Evolutionary conservation across 2,329 filamentous ascomycete species (phyloP).

Genomic region (Talaromyces albobiverticillius): DNA sequence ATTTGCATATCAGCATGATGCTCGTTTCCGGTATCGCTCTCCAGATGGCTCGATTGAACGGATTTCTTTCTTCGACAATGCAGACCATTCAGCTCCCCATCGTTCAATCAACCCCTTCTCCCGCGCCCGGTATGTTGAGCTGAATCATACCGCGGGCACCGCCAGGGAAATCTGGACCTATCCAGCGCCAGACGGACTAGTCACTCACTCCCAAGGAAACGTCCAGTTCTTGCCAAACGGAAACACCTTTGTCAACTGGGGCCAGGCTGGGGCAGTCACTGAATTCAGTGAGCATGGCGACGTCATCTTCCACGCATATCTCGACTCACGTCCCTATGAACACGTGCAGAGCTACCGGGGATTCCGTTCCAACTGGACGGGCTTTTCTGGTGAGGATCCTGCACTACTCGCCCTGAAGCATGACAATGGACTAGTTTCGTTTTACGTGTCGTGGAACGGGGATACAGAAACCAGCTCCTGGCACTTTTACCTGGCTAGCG

Average conservation of each 20-base stretch:
- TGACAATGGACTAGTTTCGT: constrained; percentile 29
- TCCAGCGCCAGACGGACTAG: constrained; percentile 44
- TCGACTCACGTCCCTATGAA: constrained; percentile 42
- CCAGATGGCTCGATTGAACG: constrained; percentile 41
- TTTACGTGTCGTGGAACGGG: constrained; percentile 56
- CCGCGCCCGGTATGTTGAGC: constrained; percentile 44
- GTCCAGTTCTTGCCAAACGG: constrained; percentile 55
- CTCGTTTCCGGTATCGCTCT: constrained; percentile 46
- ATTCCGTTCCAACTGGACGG: constrained; percentile 40
- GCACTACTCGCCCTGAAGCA: constrained; percentile 36
- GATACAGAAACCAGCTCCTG: constrained; percentile 48
- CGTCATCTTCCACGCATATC: constrained; percentile 38
- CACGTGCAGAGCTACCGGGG: constrained; percentile 40
- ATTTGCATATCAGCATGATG: constrained; percentile 53
- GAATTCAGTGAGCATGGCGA: constrained; percentile 31
- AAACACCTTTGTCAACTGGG: constrained; percentile 58
- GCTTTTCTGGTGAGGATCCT: constrained; percentile 33
- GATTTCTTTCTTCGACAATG: constrained; percentile 56
- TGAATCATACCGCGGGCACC: constrained; percentile 44
- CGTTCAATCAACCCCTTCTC: constrained; percentile 40
- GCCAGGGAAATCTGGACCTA: constrained; percentile 48
- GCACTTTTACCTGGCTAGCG: constrained; percentile 44
- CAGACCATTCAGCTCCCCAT: constrained; percentile 28
- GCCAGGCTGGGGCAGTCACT: constrained; percentile 46
- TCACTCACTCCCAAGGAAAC: constrained; percentile 52